Evolutionary conservation across 495 filamentous ascomycete genomes (phyloP).

Genomic region (Penicillium maclennaniae): DNA sequence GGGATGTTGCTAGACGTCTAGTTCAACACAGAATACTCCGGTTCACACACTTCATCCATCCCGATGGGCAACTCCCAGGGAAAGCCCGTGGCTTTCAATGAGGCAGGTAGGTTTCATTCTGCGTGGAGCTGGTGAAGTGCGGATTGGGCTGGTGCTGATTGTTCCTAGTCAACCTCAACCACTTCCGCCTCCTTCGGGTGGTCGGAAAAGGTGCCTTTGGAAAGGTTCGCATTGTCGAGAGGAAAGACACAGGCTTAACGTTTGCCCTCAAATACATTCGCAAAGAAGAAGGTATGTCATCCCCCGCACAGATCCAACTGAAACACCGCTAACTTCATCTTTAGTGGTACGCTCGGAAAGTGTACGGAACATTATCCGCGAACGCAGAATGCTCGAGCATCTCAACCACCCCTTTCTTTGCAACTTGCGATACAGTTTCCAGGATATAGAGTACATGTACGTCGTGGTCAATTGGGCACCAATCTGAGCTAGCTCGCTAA

Average conservation of each 20-base stretch:
- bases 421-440: constrained; percentile 97
- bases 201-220: constrained; percentile 98
- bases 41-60: constrained; percentile 17
- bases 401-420: constrained; percentile 97
- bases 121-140: neutral
- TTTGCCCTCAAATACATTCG: constrained; percentile 98
- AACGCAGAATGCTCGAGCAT: constrained; percentile 95
- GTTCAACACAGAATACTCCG: constrained; percentile 16
- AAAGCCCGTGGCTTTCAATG: constrained; percentile 86
- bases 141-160: constrained; percentile 4
- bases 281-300: constrained; percentile 87
- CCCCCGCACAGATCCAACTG: neutral
- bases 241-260: constrained; percentile 88
- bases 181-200: constrained; percentile 91
- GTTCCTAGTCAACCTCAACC: constrained; percentile 83
- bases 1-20: constrained; percentile 32
- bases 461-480: constrained; percentile 22
- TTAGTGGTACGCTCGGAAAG: constrained; percentile 95
- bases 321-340: constrained; percentile 1
- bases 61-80: constrained; percentile 92
- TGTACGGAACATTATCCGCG: constrained; percentile 95
- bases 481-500: constrained; percentile 18
- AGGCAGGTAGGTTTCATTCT: constrained; percentile 69
- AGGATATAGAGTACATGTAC: constrained; percentile 98
- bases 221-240: constrained; percentile 96